These are phyloP conservation scores for Craspedostauros australis DNA, from an alignment of 108 stramenopile genomes.

Conservation along the genomic window DNA sequence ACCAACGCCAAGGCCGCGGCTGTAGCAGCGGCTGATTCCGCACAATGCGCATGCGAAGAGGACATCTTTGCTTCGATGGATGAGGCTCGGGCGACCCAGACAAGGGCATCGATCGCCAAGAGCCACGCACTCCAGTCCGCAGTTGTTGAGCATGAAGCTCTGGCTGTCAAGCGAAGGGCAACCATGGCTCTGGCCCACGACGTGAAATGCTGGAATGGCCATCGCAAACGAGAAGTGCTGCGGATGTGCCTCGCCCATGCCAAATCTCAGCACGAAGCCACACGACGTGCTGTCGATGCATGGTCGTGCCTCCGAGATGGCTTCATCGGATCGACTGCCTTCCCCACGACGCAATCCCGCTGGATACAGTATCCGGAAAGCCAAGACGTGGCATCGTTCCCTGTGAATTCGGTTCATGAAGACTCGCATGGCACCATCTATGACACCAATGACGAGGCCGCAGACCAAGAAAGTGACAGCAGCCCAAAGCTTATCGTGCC, in stretches of 20 bases:
- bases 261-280: slow-evolving; percentile 69
- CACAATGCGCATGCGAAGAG: slow-evolving; percentile 38
- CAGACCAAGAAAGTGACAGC: too few relatives aligned
- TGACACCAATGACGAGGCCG: neutral
- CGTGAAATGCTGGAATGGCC: slow-evolving; percentile 82
- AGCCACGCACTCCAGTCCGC: slow-evolving; percentile 83
- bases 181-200: slow-evolving; percentile 77
- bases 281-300: slow-evolving; percentile 55
- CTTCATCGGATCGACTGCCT: slow-evolving; percentile 43
- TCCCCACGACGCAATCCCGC: slow-evolving; percentile 30
- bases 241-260: slow-evolving; percentile 47
- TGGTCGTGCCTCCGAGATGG: slow-evolving; percentile 80
- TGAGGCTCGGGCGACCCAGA: slow-evolving; percentile 59
- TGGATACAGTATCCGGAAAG: too few relatives aligned
- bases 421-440: slow-evolving; percentile 33
- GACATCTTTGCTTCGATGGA: slow-evolving; percentile 47
- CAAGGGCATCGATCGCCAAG: slow-evolving; percentile 59
- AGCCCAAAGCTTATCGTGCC: slow-evolving; percentile 17
- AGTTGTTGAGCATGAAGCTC: slow-evolving; percentile 83
- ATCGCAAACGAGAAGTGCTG: slow-evolving; percentile 71
- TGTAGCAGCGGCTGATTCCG: slow-evolving; percentile 35
- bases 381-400: neutral
- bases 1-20: slow-evolving; percentile 61
- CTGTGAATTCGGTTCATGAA: slow-evolving; percentile 6
- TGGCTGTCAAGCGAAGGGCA: slow-evolving; percentile 63